A percentile compares a stretch with the other conserved stretches of the same genome.
phyloP scores from a whole-genome alignment of 805 yeast genomes.

The Kodamaea jinghongensis region DNA sequence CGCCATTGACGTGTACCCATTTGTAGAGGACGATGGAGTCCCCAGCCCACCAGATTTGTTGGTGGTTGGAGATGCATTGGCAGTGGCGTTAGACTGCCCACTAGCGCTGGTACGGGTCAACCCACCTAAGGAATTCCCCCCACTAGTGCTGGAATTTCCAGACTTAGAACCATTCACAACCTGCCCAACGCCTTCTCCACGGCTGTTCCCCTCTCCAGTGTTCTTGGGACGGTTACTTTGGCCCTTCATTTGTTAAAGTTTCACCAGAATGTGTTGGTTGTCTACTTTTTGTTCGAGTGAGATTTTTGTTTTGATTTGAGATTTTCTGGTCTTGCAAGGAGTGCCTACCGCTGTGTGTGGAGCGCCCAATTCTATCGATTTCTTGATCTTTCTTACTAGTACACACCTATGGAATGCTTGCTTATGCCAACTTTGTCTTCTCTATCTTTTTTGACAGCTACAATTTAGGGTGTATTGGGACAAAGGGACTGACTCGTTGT shows the following conservation, averaged over 20 bases:
- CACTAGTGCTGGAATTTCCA: constrained; percentile 4
- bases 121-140: constrained; percentile 2
- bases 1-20: constrained; percentile 7
- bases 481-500: no score
- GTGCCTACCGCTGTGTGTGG: not conserved
- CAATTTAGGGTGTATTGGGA: no score
- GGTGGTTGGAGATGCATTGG: not conserved
- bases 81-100: no score
- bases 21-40: constrained; percentile 42
- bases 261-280: no score
- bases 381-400: no score
- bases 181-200: not conserved
- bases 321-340: not conserved
- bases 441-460: no score
- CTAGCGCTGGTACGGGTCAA: no score
- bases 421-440: no score
- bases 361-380: no score
- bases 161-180: constrained; percentile 4
- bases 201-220: constrained; percentile 1
- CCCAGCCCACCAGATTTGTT: constrained; percentile 6
- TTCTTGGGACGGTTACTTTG: constrained; percentile 17
- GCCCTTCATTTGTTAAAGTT: constrained; percentile 19
- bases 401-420: not conserved
- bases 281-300: no score
- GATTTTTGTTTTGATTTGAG: no score